A percentile compares a stretch with the other conserved stretches of the same genome.
Conservation (phyloP, 768 basidiomycete species). For the Candolleomyces eurysporus region DNA sequence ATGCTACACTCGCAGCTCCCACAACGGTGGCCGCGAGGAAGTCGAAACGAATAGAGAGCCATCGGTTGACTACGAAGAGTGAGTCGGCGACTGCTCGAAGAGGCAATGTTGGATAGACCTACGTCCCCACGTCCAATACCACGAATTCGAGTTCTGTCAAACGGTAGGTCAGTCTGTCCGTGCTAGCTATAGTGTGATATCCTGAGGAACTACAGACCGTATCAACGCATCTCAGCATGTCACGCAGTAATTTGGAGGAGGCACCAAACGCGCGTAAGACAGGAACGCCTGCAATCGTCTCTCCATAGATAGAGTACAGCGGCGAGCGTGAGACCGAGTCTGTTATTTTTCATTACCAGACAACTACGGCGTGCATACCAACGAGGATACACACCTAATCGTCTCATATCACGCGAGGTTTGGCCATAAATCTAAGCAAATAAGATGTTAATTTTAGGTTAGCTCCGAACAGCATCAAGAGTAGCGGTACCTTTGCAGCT, state of each 20-base stretch:
- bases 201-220: constrained; percentile 47
- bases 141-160: constrained; percentile 58
- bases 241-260: constrained; percentile 79
- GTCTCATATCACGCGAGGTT: constrained; percentile 83
- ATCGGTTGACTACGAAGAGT: constrained; percentile 68
- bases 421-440: constrained; percentile 46
- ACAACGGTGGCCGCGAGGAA: constrained; percentile 70
- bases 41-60: constrained; percentile 88
- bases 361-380: not conserved
- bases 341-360: constrained; percentile 13
- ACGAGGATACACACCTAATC: constrained; percentile 50
- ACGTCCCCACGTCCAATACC: constrained; percentile 93
- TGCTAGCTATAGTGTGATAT: constrained; percentile 2
- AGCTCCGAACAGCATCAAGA: not conserved
- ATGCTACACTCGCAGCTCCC: constrained; percentile 66
- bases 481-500: constrained; percentile 36
- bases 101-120: constrained; percentile 12
- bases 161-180: not conserved
- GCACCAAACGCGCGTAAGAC: constrained; percentile 83
- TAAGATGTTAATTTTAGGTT: constrained; percentile 7
- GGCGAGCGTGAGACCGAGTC: constrained; percentile 50
- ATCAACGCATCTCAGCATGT: constrained; percentile 81
- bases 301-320: constrained; percentile 43
- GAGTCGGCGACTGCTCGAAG: not conserved
- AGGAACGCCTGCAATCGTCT: constrained; percentile 42